phyloP scores from a whole-genome alignment of 305 asterid species.

The Rubia peregrina region DNA sequence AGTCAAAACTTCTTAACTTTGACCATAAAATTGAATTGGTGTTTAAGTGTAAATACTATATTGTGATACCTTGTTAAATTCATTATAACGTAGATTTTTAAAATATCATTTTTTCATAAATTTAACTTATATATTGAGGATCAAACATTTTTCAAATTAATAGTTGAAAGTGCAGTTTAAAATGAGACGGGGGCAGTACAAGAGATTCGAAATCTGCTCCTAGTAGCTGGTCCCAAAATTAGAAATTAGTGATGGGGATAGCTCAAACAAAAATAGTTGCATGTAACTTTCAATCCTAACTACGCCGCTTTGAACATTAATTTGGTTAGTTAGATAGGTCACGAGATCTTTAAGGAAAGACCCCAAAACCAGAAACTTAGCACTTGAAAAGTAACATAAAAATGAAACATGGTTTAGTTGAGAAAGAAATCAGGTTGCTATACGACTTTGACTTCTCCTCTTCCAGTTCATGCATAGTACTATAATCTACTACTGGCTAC shows the following conservation, averaged over 20 bases:
- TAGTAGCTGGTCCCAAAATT: neutral
- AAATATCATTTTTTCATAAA: too few relatives aligned
- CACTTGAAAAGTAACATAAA: neutral
- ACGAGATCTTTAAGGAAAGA: conserved; percentile 45
- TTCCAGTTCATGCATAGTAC: neutral
- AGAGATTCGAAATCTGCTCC: neutral
- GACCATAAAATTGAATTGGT: too few relatives aligned
- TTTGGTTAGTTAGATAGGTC: conserved; percentile 21
- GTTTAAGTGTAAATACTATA: too few relatives aligned
- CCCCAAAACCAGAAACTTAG: conserved; percentile 45
- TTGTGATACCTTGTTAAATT: too few relatives aligned
- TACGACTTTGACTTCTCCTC: conserved; percentile 6
- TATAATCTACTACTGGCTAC: too few relatives aligned
- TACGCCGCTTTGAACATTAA: conserved; percentile 24
- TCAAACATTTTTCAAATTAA: too few relatives aligned
- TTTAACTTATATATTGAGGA: too few relatives aligned
- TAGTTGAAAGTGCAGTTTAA: too few relatives aligned
- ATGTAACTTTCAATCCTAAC: conserved; percentile 14
- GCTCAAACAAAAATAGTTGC: conserved; percentile 18
- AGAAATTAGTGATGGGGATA: conserved; percentile 28
- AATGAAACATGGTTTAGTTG: neutral
- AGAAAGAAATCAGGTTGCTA: neutral
- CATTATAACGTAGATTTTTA: too few relatives aligned
- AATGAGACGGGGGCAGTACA: too few relatives aligned
- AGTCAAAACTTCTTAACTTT: too few relatives aligned